Evolutionary conservation across 2,329 filamentous ascomycete genomes (phyloP).

Genomic region (Allantophomopsis cytisporea): DNA sequence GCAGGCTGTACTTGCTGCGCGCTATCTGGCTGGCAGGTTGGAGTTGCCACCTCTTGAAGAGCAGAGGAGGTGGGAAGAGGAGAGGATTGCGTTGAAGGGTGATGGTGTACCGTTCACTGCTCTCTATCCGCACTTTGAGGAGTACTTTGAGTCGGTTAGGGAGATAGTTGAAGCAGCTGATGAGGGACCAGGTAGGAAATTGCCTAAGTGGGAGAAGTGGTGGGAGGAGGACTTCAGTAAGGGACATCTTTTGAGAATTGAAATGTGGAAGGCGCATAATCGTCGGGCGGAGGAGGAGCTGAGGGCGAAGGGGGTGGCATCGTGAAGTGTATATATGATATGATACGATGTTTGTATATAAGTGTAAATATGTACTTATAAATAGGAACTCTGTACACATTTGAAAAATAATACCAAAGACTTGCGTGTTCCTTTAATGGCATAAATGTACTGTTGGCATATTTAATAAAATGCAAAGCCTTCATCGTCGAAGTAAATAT

Average conservation of each 20-base stretch:
- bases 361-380: too few species aligned
- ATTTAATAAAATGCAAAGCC: too few species aligned
- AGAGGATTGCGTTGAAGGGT: conserved; percentile 36
- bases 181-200: conserved; percentile 20
- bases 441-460: too few species aligned
- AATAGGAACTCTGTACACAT: too few species aligned
- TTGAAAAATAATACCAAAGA: too few species aligned
- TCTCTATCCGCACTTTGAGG: conserved; percentile 47
- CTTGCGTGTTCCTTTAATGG: too few species aligned
- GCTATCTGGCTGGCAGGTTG: conserved; percentile 39
- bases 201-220: conserved; percentile 28
- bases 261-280: not conserved
- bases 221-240: conserved; percentile 36
- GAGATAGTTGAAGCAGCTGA: conserved; percentile 22
- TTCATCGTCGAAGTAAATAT: too few species aligned
- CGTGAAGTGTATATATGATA: too few species aligned
- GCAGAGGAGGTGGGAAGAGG: conserved; percentile 41
- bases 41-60: conserved; percentile 32
- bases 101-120: conserved; percentile 42
- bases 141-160: conserved; percentile 47
- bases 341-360: too few species aligned
- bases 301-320: not conserved
- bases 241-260: not conserved
- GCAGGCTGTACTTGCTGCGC: conserved; percentile 49
- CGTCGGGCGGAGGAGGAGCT: not conserved